Evolutionary conservation across 495 filamentous ascomycete genomes (phyloP).

Genomic region (Penicillium argentinense): DNA sequence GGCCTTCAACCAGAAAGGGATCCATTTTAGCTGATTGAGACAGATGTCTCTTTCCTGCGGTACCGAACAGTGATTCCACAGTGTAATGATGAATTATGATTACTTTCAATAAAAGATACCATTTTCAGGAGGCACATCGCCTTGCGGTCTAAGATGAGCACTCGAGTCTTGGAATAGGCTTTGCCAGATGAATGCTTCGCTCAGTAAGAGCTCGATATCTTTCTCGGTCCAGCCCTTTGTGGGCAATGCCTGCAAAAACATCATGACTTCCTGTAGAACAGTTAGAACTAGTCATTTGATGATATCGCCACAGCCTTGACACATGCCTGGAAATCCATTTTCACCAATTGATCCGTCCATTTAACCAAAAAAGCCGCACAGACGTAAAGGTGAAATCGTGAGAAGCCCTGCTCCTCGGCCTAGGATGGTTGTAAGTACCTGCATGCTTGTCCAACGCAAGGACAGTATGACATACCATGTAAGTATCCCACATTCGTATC

Average conservation of each 20-base stretch:
- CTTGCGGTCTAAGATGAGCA: constrained; percentile 69
- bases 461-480: constrained; percentile 65
- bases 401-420: constrained; percentile 98
- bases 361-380: constrained; percentile 99
- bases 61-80: constrained; percentile 11
- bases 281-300: not conserved
- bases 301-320: not conserved
- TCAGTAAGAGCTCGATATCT: constrained; percentile 92
- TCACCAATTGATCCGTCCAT: constrained; percentile 90
- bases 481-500: constrained; percentile 99
- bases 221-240: constrained; percentile 97
- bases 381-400: constrained; percentile 95
- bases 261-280: constrained; percentile 82
- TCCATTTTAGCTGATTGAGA: constrained; percentile 76
- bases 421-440: constrained; percentile 36
- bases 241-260: constrained; percentile 94
- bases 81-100: constrained; percentile 37
- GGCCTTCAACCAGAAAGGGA: constrained; percentile 85
- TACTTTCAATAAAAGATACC: constrained; percentile 42
- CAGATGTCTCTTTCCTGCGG: constrained; percentile 7
- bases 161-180: constrained; percentile 85
- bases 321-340: constrained; percentile 87
- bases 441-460: not conserved
- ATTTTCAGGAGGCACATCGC: constrained; percentile 40
- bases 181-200: constrained; percentile 96